Evolutionary conservation across 106 monocot genomes (phyloP).

Genomic region (Dioscorea alata): DNA sequence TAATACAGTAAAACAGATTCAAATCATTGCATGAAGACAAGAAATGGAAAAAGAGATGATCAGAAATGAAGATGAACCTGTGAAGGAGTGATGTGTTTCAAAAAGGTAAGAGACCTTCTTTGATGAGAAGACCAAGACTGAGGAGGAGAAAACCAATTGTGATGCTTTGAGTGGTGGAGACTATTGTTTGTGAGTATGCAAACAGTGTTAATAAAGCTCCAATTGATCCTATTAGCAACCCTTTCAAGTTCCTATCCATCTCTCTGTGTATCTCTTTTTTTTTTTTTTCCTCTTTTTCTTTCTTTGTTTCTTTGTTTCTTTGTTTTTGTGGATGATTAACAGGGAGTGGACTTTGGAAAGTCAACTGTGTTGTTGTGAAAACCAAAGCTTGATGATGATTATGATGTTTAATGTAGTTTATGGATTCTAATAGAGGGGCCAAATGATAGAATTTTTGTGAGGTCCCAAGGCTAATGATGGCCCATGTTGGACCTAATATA

Average conservation of each 20-base stretch:
- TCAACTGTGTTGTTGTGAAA: neutral
- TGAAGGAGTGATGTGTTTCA: no score
- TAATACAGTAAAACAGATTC: no score
- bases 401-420: neutral
- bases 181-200: slow-evolving; percentile 41
- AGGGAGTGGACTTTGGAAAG: neutral
- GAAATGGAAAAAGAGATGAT: no score
- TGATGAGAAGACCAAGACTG: slow-evolving; percentile 46
- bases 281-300: slow-evolving; percentile 6
- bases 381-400: neutral
- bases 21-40: no score
- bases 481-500: no score
- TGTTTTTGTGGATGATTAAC: no score
- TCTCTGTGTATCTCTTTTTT: slow-evolving; percentile 9
- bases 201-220: slow-evolving; percentile 37
- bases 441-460: no score
- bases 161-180: slow-evolving; percentile 49
- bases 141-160: slow-evolving; percentile 37
- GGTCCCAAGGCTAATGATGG: no score
- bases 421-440: neutral
- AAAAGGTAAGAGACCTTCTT: slow-evolving; percentile 35
- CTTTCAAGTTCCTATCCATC: slow-evolving; percentile 36
- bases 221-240: slow-evolving; percentile 42
- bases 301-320: slow-evolving; percentile 8
- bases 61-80: no score